Conservation (phyloP, 1,284 basidiomycete genomes). For the Erythrobasidium hasegawianum region DNA sequence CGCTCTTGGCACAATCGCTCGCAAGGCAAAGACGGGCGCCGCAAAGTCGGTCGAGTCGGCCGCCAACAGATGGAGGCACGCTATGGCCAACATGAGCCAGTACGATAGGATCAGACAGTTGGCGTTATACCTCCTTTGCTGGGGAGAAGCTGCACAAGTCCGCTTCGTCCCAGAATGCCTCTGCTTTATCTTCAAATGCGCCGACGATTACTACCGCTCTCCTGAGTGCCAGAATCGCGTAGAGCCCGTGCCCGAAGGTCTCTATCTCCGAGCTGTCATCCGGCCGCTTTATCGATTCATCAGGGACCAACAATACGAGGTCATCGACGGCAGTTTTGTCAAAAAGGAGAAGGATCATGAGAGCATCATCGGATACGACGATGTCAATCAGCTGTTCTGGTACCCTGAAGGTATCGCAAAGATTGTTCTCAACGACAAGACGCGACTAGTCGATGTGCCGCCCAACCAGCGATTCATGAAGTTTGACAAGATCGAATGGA, state of each 20-base stretch:
- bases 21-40: constrained; percentile 62
- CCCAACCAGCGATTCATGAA: constrained; percentile 89
- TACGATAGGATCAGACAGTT: constrained; percentile 97
- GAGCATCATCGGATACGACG: constrained; percentile 95
- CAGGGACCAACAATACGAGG: constrained; percentile 96
- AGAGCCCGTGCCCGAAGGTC: constrained; percentile 90
- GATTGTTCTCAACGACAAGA: constrained; percentile 84
- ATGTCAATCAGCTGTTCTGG: constrained; percentile 99
- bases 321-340: constrained; percentile 92
- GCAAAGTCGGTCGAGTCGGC: constrained; percentile 80
- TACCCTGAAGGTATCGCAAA: constrained; percentile 97
- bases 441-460: constrained; percentile 80
- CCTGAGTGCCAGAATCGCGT: constrained; percentile 95
- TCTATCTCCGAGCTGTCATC: constrained; percentile 85
- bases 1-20: constrained; percentile 75
- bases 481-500: constrained; percentile 92
- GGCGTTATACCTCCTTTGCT: constrained; percentile 90
- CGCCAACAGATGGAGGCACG: constrained; percentile 87
- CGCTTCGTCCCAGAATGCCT: constrained; percentile 97
- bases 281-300: constrained; percentile 98
- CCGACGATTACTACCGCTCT: constrained; percentile 98
- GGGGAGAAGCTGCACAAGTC: constrained; percentile 98
- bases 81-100: constrained; percentile 98
- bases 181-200: constrained; percentile 99
- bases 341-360: constrained; percentile 85